Evolutionary conservation across 306 rosid genomes (phyloP), one percentile per base, ranked within the genome.

Genomic region (Gleditsia sinensis): DNA sequence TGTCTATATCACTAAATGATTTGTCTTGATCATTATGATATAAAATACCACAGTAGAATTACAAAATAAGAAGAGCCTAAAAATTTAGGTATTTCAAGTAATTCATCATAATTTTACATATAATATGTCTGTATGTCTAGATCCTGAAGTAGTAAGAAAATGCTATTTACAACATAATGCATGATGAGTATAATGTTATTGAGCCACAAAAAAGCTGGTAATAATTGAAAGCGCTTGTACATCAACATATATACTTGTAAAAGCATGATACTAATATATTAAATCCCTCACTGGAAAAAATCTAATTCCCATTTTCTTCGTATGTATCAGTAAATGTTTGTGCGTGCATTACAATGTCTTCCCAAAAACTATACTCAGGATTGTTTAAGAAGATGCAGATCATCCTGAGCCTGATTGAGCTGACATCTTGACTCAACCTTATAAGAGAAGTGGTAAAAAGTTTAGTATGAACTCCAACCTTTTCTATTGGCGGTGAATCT

Each of bases 401-500:
- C 51, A 61, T 61, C 48, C n/a, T 13, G 13, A 61, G 67, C 30
- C 46, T 19, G 17, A 33, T 20, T 28, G 30, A 10, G 24, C 40
- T 20, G 20, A 49, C 34, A 49, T 39, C 50, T 36, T 64, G 30
- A 50, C 68, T 28, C 21, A 3, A 13, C 23, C 32, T 25, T 25
- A n/a, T n/a, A 63, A 74, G 78, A 11, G 48, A 20, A 64, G 51
- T 7, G 14, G 7, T 23, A 36, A 55, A 19, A 57, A 58, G 34
- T 43, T 57, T 50, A 7, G 21, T 11, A 40, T 40, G 48, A 73
- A 50, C 59, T 28, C 83, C 13, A 48, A 94, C 98, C 94, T 88
- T 89, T 78, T 87, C 92, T 28, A 66, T 33, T 12, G 97, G 84
- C 49, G 98, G 92, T 81, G 89, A 76, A 62, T 68, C 82, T 81